A percentile compares a stretch with the other conserved stretches of the same genome.
phyloP scores from a whole-genome alignment of 2,329 filamentous ascomycete species.

The Colletotrichum magnum region DNA sequence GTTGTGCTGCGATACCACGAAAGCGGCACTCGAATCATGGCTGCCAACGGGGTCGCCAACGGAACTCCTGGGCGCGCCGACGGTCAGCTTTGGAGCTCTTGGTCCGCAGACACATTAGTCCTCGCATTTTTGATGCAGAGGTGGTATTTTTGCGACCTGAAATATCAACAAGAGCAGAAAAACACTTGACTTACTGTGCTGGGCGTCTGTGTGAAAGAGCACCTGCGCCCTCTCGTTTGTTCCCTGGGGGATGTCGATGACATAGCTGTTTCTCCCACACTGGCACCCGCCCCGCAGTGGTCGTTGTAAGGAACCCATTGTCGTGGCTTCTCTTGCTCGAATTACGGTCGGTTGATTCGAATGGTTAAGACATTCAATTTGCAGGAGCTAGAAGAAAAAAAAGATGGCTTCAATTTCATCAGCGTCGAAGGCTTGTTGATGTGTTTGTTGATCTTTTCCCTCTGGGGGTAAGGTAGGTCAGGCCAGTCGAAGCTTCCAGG shows the following conservation, averaged over 20 bases:
- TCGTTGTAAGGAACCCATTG: constrained; percentile 59
- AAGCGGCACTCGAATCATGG: constrained; percentile 87
- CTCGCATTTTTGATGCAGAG: not conserved
- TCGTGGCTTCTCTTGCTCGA: constrained; percentile 6
- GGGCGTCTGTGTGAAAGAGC: constrained; percentile 79
- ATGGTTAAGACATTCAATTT: not conserved
- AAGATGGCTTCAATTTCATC: constrained; percentile 13
- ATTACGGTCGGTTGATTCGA: not conserved
- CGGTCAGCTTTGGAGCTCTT: constrained; percentile 38
- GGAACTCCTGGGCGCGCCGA: constrained; percentile 66
- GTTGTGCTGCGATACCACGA: constrained; percentile 85
- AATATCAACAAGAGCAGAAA: not conserved
- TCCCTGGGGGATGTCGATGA: constrained; percentile 76
- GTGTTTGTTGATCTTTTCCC: constrained; percentile 31
- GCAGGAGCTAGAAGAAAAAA: not conserved
- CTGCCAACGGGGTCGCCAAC: constrained; percentile 80
- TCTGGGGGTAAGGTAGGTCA: constrained; percentile 5
- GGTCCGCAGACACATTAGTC: not conserved
- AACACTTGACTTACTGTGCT: constrained; percentile 75
- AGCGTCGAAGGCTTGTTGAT: constrained; percentile 5
- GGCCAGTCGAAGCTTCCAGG: constrained; percentile 39
- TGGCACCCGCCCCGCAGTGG: constrained; percentile 83
- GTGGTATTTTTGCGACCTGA: not conserved
- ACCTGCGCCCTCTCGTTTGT: constrained; percentile 73
- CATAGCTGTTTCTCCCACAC: constrained; percentile 88